Evolutionary conservation across 345 rosid genomes (phyloP).

Genomic region (Murraya koenigii): DNA sequence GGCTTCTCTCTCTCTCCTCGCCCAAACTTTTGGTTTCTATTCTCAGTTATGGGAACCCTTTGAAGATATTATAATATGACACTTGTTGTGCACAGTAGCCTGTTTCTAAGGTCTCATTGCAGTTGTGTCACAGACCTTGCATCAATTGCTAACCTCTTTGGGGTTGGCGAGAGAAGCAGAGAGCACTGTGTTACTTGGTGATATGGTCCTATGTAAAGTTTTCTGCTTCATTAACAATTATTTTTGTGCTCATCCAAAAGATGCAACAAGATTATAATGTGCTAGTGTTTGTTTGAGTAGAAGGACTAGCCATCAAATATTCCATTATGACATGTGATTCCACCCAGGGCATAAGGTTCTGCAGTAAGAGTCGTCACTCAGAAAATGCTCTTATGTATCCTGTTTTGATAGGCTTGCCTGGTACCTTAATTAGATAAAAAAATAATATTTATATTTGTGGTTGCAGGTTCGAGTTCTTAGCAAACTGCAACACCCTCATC

Average conservation of each 20-base stretch:
- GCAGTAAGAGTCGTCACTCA: not conserved
- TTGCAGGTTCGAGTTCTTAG: conserved; percentile 64
- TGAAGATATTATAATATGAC: not conserved
- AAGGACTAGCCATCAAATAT: not conserved
- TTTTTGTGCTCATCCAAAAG: not conserved
- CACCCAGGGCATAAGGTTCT: not conserved
- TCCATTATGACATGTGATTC: conserved; percentile 1
- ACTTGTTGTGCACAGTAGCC: not conserved
- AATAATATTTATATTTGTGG: conserved; percentile 6
- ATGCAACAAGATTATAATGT: not conserved
- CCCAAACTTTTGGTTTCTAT: not conserved
- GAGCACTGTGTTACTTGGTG: not conserved
- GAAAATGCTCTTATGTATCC: not conserved
- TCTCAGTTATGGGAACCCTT: not conserved
- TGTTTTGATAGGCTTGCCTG: conserved; percentile 4
- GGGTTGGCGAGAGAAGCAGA: not conserved
- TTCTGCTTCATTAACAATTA: not conserved
- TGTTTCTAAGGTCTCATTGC: not conserved
- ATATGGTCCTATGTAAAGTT: not conserved
- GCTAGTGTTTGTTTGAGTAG: not conserved
- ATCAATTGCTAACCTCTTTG: not conserved
- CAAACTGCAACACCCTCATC: conserved; percentile 67
- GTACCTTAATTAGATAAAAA: not conserved
- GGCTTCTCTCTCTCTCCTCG: conserved; percentile 8
- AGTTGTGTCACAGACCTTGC: not conserved